These are phyloP conservation scores for Microsporum audouinii DNA, from an alignment of 2,329 filamentous ascomycete genomes.

Conservation along the genomic window DNA sequence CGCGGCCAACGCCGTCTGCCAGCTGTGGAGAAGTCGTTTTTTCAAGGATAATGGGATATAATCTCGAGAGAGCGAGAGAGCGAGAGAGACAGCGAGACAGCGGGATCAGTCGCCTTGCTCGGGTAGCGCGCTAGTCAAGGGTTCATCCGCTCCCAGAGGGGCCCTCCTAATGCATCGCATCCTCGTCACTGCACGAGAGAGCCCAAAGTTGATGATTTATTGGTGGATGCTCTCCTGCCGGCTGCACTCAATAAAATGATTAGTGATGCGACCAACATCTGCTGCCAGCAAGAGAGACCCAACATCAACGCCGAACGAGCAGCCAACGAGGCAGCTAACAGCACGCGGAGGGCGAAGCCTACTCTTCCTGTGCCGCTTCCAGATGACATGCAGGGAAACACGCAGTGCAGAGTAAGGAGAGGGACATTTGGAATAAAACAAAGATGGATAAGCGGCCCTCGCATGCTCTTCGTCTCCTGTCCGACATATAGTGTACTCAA, in stretches of 20 bases:
- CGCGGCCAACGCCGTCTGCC: neutral
- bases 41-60: no score
- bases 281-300: neutral
- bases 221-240: neutral
- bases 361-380: neutral
- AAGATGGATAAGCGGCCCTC: neutral
- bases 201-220: no score
- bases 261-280: neutral
- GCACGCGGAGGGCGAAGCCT: neutral
- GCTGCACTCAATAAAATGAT: neutral
- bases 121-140: slow-evolving; percentile 1
- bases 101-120: neutral
- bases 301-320: neutral
- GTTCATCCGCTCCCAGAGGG: neutral
- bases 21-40: no score
- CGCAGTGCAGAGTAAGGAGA: neutral
- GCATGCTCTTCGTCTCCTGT: neutral
- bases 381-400: neutral
- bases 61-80: neutral
- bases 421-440: neutral
- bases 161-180: no score
- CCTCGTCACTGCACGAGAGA: no score
- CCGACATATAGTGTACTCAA: no score
- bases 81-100: neutral
- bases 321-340: neutral